A percentile compares a stretch with the other conserved stretches of the same genome.
Conservation (phyloP, 495 filamentous ascomycete genomes). For the Neurospora sp. region DNA sequence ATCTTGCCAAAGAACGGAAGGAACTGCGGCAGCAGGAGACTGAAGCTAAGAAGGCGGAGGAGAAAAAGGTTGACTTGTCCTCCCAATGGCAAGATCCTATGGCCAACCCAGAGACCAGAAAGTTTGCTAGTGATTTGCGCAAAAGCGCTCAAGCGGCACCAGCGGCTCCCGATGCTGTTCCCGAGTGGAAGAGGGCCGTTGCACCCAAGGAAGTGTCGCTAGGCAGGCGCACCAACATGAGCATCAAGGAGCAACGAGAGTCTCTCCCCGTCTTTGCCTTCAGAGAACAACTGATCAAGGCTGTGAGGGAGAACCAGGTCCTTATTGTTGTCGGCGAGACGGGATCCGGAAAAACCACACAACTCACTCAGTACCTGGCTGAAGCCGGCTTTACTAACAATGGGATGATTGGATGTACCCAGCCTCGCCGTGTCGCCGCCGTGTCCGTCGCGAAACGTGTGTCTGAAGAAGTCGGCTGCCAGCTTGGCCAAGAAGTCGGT, state of each 20-base stretch:
- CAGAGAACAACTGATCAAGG: constrained; percentile 77
- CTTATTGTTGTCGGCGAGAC: constrained; percentile 97
- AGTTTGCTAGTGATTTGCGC: constrained; percentile 79
- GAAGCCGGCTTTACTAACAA: constrained; percentile 83
- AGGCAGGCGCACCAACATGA: constrained; percentile 81
- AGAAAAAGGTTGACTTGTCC: constrained; percentile 71
- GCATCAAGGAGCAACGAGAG: constrained; percentile 91
- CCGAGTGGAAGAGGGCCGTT: constrained; percentile 86
- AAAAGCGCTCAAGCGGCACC: constrained; percentile 36
- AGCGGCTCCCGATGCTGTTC: constrained; percentile 50
- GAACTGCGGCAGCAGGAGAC: constrained; percentile 83
- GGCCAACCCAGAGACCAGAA: constrained; percentile 68
- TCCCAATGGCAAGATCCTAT: constrained; percentile 97
- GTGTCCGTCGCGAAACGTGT: constrained; percentile 98
- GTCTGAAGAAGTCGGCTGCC: constrained; percentile 88
- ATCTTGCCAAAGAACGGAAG: constrained; percentile 80
- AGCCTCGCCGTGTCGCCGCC: constrained; percentile 91
- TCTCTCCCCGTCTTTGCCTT: constrained; percentile 87
- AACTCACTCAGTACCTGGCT: constrained; percentile 88
- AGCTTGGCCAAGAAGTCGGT: constrained; percentile 84
- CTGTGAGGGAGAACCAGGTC: constrained; percentile 78
- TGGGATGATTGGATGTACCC: constrained; percentile 94
- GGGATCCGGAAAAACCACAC: constrained; percentile 94
- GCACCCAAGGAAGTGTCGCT: constrained; percentile 74
- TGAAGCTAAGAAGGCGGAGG: constrained; percentile 71